Conservation (phyloP, 495 filamentous ascomycete species). For the Rhypophila decipiens region DNA sequence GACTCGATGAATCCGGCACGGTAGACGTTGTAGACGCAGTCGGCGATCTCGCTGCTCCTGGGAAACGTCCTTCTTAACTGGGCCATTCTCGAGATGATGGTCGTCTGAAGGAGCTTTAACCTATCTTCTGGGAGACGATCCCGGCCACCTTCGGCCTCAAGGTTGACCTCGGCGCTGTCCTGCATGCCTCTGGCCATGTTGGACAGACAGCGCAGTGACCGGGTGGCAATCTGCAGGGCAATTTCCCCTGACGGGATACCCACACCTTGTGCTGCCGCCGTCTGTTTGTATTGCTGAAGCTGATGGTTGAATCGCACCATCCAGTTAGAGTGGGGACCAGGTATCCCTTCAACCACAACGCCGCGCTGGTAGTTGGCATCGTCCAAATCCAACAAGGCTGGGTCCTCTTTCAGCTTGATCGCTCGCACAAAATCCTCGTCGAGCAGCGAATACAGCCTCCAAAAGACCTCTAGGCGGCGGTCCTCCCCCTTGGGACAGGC, state of each 20-base stretch:
- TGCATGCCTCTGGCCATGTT: constrained; percentile 79
- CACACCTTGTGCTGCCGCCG: constrained; percentile 15
- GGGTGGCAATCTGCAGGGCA: constrained; percentile 49
- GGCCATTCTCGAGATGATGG: constrained; percentile 51
- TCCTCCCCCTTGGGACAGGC: constrained; percentile 60
- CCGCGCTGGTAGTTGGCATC: constrained; percentile 27
- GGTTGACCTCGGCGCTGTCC: constrained; percentile 65
- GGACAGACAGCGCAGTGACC: constrained; percentile 65
- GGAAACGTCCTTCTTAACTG: constrained; percentile 49
- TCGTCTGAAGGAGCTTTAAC: constrained; percentile 20
- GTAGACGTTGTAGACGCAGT: constrained; percentile 68
- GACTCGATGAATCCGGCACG: constrained; percentile 75
- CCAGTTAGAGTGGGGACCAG: too few relatives aligned
- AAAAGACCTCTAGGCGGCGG: constrained; percentile 54
- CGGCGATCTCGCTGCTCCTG: constrained; percentile 62
- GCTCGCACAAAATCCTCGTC: constrained; percentile 50
- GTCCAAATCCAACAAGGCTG: constrained; percentile 24
- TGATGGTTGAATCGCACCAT: too few relatives aligned
- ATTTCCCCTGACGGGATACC: constrained; percentile 26
- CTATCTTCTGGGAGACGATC: not conserved
- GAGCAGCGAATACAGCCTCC: constrained; percentile 59
- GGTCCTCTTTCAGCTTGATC: constrained; percentile 28
- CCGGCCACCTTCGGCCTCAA: constrained; percentile 37
- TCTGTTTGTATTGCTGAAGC: too few relatives aligned
- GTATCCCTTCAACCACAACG: too few relatives aligned